These are phyloP conservation scores for Blastocystis sp. DNA, from an alignment of 352 stramenopile genomes.

Conservation along the genomic window DNA sequence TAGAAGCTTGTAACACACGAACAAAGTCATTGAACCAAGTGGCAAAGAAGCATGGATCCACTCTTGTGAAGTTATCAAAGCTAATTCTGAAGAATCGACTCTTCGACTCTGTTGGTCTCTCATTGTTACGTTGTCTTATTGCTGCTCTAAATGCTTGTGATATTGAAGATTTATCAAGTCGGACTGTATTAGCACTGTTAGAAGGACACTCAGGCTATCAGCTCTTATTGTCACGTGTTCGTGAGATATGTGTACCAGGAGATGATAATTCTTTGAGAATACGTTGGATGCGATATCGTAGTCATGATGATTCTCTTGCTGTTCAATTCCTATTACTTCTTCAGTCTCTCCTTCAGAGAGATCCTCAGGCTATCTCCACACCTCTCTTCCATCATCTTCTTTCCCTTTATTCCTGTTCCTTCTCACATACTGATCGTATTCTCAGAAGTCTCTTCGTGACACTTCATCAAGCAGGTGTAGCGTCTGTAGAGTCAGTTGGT, in stretches of 20 bases:
- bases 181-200: neutral
- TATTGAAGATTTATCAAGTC: neutral
- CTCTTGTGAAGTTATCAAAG: neutral
- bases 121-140: neutral
- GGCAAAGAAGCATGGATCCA: neutral
- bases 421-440: constrained; percentile 17
- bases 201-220: neutral
- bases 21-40: neutral
- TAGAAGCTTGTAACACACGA: neutral
- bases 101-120: neutral
- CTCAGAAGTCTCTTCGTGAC: constrained; percentile 2
- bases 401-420: constrained; percentile 37
- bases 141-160: neutral
- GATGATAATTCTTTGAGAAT: neutral
- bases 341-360: neutral
- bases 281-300: neutral
- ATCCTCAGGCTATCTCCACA: neutral
- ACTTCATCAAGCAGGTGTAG: neutral
- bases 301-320: neutral
- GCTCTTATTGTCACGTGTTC: neutral
- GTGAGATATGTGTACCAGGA: neutral
- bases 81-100: constrained; percentile 27
- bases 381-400: constrained; percentile 30
- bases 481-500: neutral
- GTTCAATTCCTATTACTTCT: constrained; percentile 25